A percentile compares a stretch with the other conserved stretches of the same genome.
phyloP scores from a whole-genome alignment of 257 asterid genomes.

The Linaria vulgaris region DNA sequence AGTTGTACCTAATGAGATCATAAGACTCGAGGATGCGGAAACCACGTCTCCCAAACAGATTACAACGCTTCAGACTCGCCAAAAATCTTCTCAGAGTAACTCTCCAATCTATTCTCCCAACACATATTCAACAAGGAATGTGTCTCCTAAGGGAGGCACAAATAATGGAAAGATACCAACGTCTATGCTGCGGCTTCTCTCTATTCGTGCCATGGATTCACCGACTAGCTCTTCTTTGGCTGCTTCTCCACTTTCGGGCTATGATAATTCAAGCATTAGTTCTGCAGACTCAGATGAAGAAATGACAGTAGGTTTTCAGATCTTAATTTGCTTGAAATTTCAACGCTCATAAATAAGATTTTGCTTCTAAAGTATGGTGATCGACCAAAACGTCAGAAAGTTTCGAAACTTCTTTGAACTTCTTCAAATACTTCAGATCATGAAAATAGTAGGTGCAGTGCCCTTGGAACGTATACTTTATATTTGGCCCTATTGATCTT shows the following conservation, averaged over 20 bases:
- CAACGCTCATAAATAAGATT: too few species aligned
- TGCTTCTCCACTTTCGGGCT: slow-evolving; percentile 38
- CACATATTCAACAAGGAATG: slow-evolving; percentile 35
- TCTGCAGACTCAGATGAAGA: slow-evolving; percentile 54
- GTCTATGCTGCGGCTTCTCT: slow-evolving; percentile 56
- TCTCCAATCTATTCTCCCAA: slow-evolving; percentile 50
- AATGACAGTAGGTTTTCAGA: slow-evolving; percentile 46
- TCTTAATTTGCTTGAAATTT: slow-evolving; percentile 14
- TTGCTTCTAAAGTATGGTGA: too few species aligned
- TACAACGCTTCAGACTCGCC: slow-evolving; percentile 29
- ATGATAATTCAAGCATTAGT: slow-evolving; percentile 46
- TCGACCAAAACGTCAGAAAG: background rate
- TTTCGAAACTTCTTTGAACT: background rate
- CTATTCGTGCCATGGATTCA: slow-evolving; percentile 49
- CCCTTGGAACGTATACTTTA: too few species aligned
- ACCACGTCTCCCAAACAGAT: slow-evolving; percentile 30
- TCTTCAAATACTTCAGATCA: too few species aligned
- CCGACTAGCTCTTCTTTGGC: slow-evolving; percentile 32
- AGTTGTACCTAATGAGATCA: slow-evolving; percentile 34
- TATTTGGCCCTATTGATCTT: too few species aligned
- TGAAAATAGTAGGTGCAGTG: too few species aligned
- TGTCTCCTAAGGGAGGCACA: slow-evolving; percentile 44
- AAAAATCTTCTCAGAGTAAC: slow-evolving; percentile 42
- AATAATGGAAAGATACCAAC: slow-evolving; percentile 38
- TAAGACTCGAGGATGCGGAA: slow-evolving; percentile 30